Evolutionary conservation across 352 stramenopile genomes (phyloP).

Genomic region (Pythium rishiriense): DNA sequence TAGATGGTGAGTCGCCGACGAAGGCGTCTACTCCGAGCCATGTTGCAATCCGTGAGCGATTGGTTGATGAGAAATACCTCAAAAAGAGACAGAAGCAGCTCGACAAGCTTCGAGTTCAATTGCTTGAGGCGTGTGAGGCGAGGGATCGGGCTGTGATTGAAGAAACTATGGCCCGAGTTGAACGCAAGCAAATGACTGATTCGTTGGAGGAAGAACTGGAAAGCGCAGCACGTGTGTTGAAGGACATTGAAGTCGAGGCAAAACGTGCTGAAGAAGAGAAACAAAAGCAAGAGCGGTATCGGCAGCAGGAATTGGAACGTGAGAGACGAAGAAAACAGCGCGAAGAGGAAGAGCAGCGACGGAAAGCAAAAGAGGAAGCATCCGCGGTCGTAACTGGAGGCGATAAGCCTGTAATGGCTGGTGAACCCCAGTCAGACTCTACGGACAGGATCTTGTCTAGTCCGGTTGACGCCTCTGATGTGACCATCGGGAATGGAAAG

Average conservation of each 20-base stretch:
- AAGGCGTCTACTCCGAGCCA: constrained; percentile 24
- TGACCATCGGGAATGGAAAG: not conserved
- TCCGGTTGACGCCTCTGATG: not conserved
- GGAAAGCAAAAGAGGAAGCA: constrained; percentile 3
- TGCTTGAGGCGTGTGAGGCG: constrained; percentile 38
- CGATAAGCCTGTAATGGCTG: not conserved
- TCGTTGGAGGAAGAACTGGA: constrained; percentile 56
- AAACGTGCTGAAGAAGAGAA: constrained; percentile 22
- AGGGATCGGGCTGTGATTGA: constrained; percentile 52
- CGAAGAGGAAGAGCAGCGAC: constrained; percentile 11
- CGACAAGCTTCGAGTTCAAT: constrained; percentile 58
- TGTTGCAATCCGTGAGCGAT: constrained; percentile 39
- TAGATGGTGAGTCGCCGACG: not conserved
- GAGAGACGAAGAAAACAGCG: constrained; percentile 3
- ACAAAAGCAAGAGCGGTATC: constrained; percentile 28
- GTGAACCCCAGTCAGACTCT: not conserved
- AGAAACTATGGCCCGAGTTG: constrained; percentile 60
- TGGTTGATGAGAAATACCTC: constrained; percentile 79
- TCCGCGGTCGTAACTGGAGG: not conserved
- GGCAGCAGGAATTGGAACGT: constrained; percentile 34
- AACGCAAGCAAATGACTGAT: constrained; percentile 81
- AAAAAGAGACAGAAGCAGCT: constrained; percentile 76
- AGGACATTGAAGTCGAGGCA: constrained; percentile 32
- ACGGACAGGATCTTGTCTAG: not conserved
- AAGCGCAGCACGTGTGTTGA: constrained; percentile 42